Conservation (phyloP, 768 basidiomycete genomes). For the Cytidiella melzeri region DNA sequence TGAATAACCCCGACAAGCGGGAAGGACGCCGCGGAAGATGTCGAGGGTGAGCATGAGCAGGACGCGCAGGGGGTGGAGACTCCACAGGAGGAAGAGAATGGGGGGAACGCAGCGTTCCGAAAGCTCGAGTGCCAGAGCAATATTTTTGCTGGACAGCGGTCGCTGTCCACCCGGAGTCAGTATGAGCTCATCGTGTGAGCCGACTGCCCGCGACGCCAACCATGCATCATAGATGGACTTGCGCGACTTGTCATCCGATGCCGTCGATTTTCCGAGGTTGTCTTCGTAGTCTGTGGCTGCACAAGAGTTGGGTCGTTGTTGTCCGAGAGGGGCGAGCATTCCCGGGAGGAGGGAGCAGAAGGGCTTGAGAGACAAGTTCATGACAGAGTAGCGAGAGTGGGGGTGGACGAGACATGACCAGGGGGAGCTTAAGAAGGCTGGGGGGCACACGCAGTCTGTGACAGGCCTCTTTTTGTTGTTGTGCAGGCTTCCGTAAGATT, state of each 20-base stretch:
- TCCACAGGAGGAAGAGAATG: slow-evolving; percentile 44
- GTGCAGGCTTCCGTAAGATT: slow-evolving; percentile 18
- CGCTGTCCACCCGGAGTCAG: slow-evolving; percentile 62
- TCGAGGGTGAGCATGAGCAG: slow-evolving; percentile 68
- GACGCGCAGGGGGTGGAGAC: slow-evolving; percentile 62
- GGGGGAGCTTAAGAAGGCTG: slow-evolving; percentile 7
- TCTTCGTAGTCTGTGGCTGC: not conserved
- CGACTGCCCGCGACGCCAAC: slow-evolving; percentile 22
- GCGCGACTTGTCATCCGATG: no score
- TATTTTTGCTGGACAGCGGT: slow-evolving; percentile 49
- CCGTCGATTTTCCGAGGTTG: no score
- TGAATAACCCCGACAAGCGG: slow-evolving; percentile 80
- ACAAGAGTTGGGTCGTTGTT: not conserved
- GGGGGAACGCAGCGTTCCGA: slow-evolving; percentile 47
- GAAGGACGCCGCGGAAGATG: slow-evolving; percentile 66
- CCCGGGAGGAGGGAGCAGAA: slow-evolving; percentile 9
- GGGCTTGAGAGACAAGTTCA: slow-evolving; percentile 3
- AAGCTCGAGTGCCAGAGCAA: slow-evolving; percentile 51
- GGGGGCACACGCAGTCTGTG: slow-evolving; percentile 15
- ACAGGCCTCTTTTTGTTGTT: slow-evolving; percentile 22
- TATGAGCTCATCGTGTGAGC: slow-evolving; percentile 11
- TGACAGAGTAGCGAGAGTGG: slow-evolving; percentile 9
- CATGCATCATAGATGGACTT: slow-evolving; percentile 20
- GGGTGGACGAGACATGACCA: slow-evolving; percentile 1
- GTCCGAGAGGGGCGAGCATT: slow-evolving; percentile 4